These are phyloP conservation scores for Vicia sativa DNA, from an alignment of 306 rosid genomes.

Conservation along the genomic window DNA sequence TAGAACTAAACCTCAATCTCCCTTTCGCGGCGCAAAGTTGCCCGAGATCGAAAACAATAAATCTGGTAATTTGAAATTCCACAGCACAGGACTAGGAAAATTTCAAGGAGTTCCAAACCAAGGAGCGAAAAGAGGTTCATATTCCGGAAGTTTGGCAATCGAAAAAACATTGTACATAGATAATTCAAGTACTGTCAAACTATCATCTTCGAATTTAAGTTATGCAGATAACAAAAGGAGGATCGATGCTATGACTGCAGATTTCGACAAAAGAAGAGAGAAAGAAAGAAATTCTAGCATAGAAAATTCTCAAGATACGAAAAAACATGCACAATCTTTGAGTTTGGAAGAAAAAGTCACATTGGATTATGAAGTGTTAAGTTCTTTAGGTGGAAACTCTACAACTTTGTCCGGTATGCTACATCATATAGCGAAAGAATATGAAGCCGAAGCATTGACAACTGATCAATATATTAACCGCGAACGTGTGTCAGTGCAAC, in stretches of 20 bases:
- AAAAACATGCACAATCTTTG: constrained; percentile 39
- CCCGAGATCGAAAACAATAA: constrained; percentile 49
- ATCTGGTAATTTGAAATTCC: constrained; percentile 41
- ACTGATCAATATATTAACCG: constrained; percentile 37
- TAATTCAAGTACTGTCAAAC: constrained; percentile 51
- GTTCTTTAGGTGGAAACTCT: constrained; percentile 40
- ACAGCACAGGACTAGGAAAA: constrained; percentile 41
- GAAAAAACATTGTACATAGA: constrained; percentile 89
- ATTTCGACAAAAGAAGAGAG: constrained; percentile 39
- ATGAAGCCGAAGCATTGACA: constrained; percentile 34
- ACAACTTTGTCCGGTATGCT: constrained; percentile 40
- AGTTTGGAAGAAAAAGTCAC: constrained; percentile 40
- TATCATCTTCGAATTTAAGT: constrained; percentile 42
- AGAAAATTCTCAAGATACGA: constrained; percentile 51
- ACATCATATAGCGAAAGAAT: constrained; percentile 45
- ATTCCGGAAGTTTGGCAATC: constrained; percentile 46
- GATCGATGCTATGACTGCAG: constrained; percentile 36
- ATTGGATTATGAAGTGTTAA: constrained; percentile 40
- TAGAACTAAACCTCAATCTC: constrained; percentile 60
- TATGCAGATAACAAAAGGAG: constrained; percentile 43
- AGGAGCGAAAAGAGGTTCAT: constrained; percentile 46
- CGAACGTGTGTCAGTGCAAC: constrained; percentile 26
- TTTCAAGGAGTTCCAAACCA: constrained; percentile 43
- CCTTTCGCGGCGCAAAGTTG: constrained; percentile 52
- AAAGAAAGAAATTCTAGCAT: constrained; percentile 36